Evolutionary conservation across 441 rosid species (phyloP), one percentile per base, ranked within the genome.

Genomic region (Pelargonium citronellum): DNA sequence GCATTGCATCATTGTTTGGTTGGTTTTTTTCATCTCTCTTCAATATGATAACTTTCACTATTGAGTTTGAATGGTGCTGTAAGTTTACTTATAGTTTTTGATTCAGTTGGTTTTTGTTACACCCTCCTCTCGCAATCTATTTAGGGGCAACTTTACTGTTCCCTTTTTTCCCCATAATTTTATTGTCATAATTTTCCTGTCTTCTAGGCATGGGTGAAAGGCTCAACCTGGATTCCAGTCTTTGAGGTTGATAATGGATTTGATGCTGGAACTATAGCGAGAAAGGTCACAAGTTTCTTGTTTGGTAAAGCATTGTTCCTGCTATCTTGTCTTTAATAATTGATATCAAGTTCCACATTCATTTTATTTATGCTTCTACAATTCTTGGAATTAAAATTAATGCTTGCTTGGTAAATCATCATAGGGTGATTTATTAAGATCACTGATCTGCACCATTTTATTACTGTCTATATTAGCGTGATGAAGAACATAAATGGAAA

Each of bases 181-280:
- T 62, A 16, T 72, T 30, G 46, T 15, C 44, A 17, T 64, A 62
- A 39, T 70, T 68, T 71, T 30, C 12, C 41, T 39, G 10, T 76
- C 77, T 64, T 73, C 61, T 77, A 91, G 98, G 98, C 91, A 72
- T 88, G 96, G 93, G 87, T 91, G 66, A 93, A 86, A 79, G 95
- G 93, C 71, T 93, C 98, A 22, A 69, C 80, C 30, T 89, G 97
- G 98, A 82, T 91, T 75, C 97, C 98, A 16, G 83, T 91, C 65
- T 89, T 91, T 71, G 92, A 91, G 47, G 84, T 78, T 67, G 89
- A 89, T 69, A 75, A 80, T 67, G 71, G 79, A 72, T 69, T 88
- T 74, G 93, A 84, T 75, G 80, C 83, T 11, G 95, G 91, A 80
- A 81, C 87, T 73, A 75, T 87, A 83, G 78, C 96, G 67, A 84